These are phyloP conservation scores for Tolypocladium ophioglossoides DNA, from an alignment of 2,329 filamentous ascomycete species.

Conservation along the genomic window DNA sequence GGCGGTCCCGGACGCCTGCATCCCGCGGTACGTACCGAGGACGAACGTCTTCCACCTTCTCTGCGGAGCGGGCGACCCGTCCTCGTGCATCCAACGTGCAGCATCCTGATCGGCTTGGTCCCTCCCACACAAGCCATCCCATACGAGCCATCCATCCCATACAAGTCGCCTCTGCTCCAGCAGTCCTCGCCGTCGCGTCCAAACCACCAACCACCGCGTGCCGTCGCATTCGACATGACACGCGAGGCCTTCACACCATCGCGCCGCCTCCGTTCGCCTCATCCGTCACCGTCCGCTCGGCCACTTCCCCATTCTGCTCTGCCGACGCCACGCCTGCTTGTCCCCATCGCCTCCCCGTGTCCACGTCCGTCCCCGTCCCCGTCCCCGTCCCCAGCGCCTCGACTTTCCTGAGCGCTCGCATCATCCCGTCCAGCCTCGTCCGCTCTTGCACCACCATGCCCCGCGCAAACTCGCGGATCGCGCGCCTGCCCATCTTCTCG, in stretches of 20 bases:
- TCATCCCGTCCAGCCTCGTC: slow-evolving; percentile 69
- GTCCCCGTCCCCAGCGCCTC: slow-evolving; percentile 9
- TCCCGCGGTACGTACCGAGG: too few species aligned
- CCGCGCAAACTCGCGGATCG: slow-evolving; percentile 65
- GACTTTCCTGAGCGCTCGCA: slow-evolving; percentile 62
- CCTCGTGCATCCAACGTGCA: neutral
- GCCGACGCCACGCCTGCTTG: neutral
- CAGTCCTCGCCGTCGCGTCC: neutral
- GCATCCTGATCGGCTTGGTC: neutral
- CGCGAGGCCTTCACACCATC: neutral
- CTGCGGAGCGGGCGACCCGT: neutral
- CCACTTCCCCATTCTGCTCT: neutral
- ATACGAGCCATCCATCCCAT: neutral
- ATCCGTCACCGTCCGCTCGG: neutral
- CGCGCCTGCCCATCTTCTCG: slow-evolving; percentile 62
- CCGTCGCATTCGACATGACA: neutral
- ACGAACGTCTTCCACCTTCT: too few species aligned
- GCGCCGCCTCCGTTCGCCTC: neutral
- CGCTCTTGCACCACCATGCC: slow-evolving; percentile 73
- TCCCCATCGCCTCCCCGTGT: neutral
- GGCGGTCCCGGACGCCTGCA: neutral
- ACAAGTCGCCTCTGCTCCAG: neutral
- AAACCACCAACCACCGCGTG: neutral
- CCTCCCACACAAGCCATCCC: neutral
- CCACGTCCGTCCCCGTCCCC: neutral